Conservation (phyloP, 495 filamentous ascomycete genomes). For the Cairneyella variabilis region DNA sequence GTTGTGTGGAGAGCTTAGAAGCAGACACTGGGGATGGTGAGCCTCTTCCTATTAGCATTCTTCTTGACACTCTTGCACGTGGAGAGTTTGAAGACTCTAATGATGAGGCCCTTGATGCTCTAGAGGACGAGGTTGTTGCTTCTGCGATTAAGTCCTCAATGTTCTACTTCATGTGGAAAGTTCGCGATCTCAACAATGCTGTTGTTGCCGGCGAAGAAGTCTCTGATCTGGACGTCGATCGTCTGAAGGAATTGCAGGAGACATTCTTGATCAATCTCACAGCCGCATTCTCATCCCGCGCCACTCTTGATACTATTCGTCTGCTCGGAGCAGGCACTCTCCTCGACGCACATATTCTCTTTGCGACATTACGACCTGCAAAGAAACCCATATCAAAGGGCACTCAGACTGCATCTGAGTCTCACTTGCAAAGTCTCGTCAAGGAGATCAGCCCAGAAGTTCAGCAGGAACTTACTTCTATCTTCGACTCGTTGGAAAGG, state of each 20-base stretch:
- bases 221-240: conserved; percentile 46
- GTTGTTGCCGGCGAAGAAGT: conserved; percentile 42
- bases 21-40: conserved; percentile 1
- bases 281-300: conserved; percentile 58
- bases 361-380: conserved; percentile 60
- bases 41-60: conserved; percentile 55
- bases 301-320: conserved; percentile 70
- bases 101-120: conserved; percentile 55
- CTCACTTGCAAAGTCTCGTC: conserved; percentile 57
- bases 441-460: conserved; percentile 56
- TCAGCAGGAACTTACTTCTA: conserved; percentile 60
- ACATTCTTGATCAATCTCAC: conserved; percentile 58
- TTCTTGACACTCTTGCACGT: conserved; percentile 64
- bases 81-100: conserved; percentile 58
- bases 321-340: conserved; percentile 68
- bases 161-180: conserved; percentile 96
- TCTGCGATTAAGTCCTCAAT: conserved; percentile 67
- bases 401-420: conserved; percentile 21
- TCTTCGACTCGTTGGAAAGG: conserved; percentile 72
- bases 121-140: conserved; percentile 71
- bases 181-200: conserved; percentile 43
- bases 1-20: conserved; percentile 72
- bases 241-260: conserved; percentile 52
- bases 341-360: conserved; percentile 77
- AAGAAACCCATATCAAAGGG: conserved; percentile 27